Evolutionary conservation across 306 rosid species (phyloP).

Genomic region (Fragaria nilgerrensis): DNA sequence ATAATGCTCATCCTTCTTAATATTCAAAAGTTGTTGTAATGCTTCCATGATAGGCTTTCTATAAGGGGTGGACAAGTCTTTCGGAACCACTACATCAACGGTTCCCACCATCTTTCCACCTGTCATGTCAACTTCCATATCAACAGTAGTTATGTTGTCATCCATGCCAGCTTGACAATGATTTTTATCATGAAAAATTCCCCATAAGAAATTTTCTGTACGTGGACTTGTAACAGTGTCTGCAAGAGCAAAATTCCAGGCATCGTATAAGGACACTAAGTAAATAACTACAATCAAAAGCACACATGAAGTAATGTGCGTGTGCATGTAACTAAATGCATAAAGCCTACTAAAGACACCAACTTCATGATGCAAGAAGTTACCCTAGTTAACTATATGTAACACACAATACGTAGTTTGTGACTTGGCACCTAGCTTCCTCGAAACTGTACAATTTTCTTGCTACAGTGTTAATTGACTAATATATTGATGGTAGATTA

Average conservation of each 20-base stretch:
- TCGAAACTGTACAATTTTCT: not conserved
- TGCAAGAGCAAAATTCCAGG: conserved; percentile 20
- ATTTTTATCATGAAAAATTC: conserved; percentile 28
- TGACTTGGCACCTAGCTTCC: not conserved
- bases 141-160: conserved; percentile 9
- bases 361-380: not conserved
- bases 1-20: not conserved
- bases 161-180: conserved; percentile 16
- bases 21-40: not conserved
- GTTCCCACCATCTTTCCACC: not conserved
- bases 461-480: not conserved
- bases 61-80: too few species aligned
- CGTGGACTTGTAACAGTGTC: conserved; percentile 31
- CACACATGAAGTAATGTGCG: not conserved
- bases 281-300: not conserved
- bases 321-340: not conserved
- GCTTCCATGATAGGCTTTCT: not conserved
- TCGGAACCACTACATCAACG: not conserved
- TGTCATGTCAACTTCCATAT: not conserved
- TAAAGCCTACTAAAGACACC: not conserved
- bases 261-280: not conserved
- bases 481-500: not conserved
- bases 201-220: conserved; percentile 36
- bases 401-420: not conserved
- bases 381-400: not conserved